These are phyloP conservation scores for Kodamaea jinghongensis DNA, from an alignment of 805 yeast genomes.

Conservation along the genomic window DNA sequence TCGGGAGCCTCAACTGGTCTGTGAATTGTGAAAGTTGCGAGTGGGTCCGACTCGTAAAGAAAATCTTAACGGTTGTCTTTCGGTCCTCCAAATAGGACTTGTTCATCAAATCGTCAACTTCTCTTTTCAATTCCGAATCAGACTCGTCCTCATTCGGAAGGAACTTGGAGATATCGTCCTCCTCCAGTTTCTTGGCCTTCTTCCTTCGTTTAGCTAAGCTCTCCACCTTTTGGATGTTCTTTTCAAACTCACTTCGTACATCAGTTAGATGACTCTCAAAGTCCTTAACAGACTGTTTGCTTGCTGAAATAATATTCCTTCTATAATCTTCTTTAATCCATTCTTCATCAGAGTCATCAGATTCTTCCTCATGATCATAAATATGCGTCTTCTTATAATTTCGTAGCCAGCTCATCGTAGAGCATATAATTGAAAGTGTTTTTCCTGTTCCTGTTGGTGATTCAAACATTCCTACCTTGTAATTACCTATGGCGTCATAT, in stretches of 20 bases:
- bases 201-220: slow-evolving; percentile 13
- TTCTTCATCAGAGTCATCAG: slow-evolving; percentile 48
- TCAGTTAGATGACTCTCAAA: slow-evolving; percentile 42
- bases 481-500: slow-evolving; percentile 55
- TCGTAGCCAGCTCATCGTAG: slow-evolving; percentile 80
- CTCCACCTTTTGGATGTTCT: slow-evolving; percentile 13
- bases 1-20: slow-evolving; percentile 61
- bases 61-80: slow-evolving; percentile 45
- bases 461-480: slow-evolving; percentile 78
- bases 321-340: slow-evolving; percentile 53
- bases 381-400: slow-evolving; percentile 36
- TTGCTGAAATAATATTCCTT: slow-evolving; percentile 30
- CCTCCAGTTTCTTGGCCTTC: slow-evolving; percentile 10
- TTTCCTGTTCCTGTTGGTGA: slow-evolving; percentile 97
- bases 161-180: slow-evolving; percentile 14
- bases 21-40: slow-evolving; percentile 84
- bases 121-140: slow-evolving; percentile 37
- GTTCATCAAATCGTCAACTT: slow-evolving; percentile 48
- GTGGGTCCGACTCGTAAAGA: slow-evolving; percentile 84
- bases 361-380: slow-evolving; percentile 19
- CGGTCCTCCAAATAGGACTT: slow-evolving; percentile 34
- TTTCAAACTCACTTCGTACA: slow-evolving; percentile 24
- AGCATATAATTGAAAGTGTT: slow-evolving; percentile 81
- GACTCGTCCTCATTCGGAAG: slow-evolving; percentile 38
- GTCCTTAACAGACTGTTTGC: slow-evolving; percentile 26